A percentile compares a stretch with the other conserved stretches of the same genome.
Evolutionary conservation across 768 basidiomycete genomes (phyloP).

Genomic region (Baorangia bicolor): DNA sequence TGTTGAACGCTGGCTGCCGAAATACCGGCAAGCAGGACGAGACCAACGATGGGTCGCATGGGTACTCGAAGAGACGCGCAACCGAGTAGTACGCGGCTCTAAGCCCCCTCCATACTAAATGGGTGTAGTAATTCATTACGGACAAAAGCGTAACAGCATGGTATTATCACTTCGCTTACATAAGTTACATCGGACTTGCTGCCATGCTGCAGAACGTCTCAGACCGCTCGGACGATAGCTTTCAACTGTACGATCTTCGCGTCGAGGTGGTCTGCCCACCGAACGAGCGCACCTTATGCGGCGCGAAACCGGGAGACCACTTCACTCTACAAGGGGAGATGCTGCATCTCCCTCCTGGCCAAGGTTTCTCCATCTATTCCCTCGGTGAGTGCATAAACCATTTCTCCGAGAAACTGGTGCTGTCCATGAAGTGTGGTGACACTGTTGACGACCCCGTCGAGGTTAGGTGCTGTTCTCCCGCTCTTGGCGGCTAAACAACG

Average conservation of each 20-base stretch:
- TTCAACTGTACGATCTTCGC: conserved; percentile 62
- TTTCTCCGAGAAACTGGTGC: too few relatives aligned
- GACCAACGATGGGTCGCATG: neutral
- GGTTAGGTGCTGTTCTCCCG: conserved; percentile 58
- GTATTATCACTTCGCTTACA: too few relatives aligned
- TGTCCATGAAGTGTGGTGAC: neutral
- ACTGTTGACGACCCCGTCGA: neutral
- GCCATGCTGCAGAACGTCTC: neutral
- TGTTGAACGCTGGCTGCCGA: neutral
- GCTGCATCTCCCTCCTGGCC: conserved; percentile 56
- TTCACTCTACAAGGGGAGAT: conserved; percentile 66
- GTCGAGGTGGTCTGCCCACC: conserved; percentile 63
- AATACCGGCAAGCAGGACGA: neutral
- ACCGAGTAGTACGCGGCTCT: too few relatives aligned
- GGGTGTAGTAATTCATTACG: too few relatives aligned
- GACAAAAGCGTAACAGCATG: too few relatives aligned
- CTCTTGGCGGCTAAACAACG: conserved; percentile 70
- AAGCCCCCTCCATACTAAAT: too few relatives aligned
- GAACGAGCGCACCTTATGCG: conserved; percentile 56
- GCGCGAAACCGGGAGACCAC: conserved; percentile 62
- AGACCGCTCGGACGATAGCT: conserved; percentile 38
- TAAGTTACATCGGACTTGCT: too few relatives aligned
- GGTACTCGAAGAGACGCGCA: too few relatives aligned
- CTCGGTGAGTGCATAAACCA: conserved; percentile 38
- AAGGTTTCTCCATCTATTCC: conserved; percentile 71